phyloP scores from a whole-genome alignment of 306 rosid species.

The Calophaca sinica region DNA sequence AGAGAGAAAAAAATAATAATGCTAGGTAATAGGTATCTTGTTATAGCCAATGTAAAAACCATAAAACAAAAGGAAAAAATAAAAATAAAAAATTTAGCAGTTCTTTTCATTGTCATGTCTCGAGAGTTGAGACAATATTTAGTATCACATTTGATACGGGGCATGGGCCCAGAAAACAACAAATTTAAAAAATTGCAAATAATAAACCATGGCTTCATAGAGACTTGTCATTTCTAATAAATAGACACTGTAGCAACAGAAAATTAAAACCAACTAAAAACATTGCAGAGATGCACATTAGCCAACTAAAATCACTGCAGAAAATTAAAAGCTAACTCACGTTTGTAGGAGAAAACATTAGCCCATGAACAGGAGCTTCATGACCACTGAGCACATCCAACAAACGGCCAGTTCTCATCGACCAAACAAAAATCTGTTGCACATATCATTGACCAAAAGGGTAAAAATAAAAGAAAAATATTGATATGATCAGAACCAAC shows the following conservation, averaged over 20 bases:
- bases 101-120: conserved; percentile 6
- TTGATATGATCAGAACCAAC: conserved; percentile 6
- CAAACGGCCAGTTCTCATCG: conserved; percentile 86
- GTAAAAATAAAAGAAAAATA: not conserved
- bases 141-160: conserved; percentile 9
- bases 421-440: conserved; percentile 90
- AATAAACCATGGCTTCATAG: conserved; percentile 15
- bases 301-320: not conserved
- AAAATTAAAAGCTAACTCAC: conserved; percentile 76
- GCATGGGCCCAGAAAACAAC: conserved; percentile 5
- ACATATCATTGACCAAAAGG: conserved; percentile 32
- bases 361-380: conserved; percentile 95
- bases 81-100: conserved; percentile 35
- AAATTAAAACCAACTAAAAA: conserved; percentile 10
- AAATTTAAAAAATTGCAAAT: conserved; percentile 23
- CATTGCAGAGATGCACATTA: conserved; percentile 6
- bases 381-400: conserved; percentile 92
- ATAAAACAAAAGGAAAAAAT: not conserved
- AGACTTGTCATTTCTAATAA: conserved; percentile 15
- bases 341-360: conserved; percentile 89
- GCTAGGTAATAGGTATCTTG: conserved; percentile 16
- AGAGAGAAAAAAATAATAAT: conserved; percentile 27
- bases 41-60: conserved; percentile 15
- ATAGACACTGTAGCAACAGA: conserved; percentile 22
- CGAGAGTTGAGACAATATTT: conserved; percentile 21